These are phyloP conservation scores for Chernovozyma aurita DNA, from an alignment of 1,139 yeast genomes.

Conservation along the genomic window DNA sequence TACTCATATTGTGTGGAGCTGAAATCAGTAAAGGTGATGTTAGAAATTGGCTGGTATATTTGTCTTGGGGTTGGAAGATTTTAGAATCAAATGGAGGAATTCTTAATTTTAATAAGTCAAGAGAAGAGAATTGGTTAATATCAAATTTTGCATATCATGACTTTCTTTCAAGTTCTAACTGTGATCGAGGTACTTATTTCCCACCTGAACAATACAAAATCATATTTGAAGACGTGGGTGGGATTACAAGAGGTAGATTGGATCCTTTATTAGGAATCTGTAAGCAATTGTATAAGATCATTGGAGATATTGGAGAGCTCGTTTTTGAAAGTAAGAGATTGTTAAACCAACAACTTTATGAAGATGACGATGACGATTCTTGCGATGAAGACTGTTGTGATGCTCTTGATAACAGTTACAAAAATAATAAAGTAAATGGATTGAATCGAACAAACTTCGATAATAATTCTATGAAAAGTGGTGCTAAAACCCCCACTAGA, in stretches of 20 bases:
- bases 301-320: conserved; percentile 67
- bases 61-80: conserved; percentile 58
- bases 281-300: conserved; percentile 56
- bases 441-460: neutral
- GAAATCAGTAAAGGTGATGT: conserved; percentile 78
- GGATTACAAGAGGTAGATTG: conserved; percentile 35
- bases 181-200: conserved; percentile 56
- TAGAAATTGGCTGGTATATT: conserved; percentile 58
- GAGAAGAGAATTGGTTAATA: conserved; percentile 66
- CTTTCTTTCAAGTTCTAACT: conserved; percentile 57
- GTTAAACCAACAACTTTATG: conserved; percentile 14
- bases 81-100: conserved; percentile 58
- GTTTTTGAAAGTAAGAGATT: conserved; percentile 47
- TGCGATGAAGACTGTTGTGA: conserved; percentile 2
- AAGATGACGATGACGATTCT: conserved; percentile 6
- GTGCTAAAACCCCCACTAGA: neutral
- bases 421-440: too few relatives aligned
- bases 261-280: conserved; percentile 75
- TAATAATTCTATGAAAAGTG: neutral
- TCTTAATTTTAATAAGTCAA: conserved; percentile 47
- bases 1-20: conserved; percentile 64
- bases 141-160: conserved; percentile 85
- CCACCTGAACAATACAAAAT: conserved; percentile 53
- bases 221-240: conserved; percentile 38
- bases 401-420: conserved; percentile 6